A percentile compares a stretch with the other conserved stretches of the same genome.
These are phyloP conservation scores for Mycena floridula DNA, from an alignment of 768 basidiomycete species.

Conservation along the genomic window DNA sequence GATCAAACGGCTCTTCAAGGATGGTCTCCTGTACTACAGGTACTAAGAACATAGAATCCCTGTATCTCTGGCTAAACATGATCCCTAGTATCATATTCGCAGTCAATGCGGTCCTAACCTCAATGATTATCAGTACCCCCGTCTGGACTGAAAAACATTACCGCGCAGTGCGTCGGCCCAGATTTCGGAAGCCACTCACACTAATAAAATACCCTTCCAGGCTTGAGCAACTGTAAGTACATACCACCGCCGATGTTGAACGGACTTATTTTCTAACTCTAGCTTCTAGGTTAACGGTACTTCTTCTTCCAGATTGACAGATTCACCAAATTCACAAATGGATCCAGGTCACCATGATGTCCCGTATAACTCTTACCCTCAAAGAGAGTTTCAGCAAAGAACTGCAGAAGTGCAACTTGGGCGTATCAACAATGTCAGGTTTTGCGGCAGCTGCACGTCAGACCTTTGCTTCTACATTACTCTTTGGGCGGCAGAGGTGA, in stretches of 20 bases:
- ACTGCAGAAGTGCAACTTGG: too few species aligned
- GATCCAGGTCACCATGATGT: not conserved
- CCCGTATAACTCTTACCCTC: conserved; percentile 12
- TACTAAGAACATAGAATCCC: conserved; percentile 3
- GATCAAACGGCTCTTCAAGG: conserved; percentile 18
- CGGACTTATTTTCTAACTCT: not conserved
- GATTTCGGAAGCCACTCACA: not conserved
- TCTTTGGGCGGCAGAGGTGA: too few species aligned
- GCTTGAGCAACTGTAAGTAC: conserved; percentile 15
- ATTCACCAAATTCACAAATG: not conserved
- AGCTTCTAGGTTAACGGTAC: not conserved
- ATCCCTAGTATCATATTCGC: conserved; percentile 18
- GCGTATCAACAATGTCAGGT: too few species aligned
- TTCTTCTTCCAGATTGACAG: not conserved
- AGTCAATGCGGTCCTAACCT: conserved; percentile 20
- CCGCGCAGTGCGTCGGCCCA: conserved; percentile 19
- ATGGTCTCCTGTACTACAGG: conserved; percentile 23
- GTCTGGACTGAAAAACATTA: conserved; percentile 20
- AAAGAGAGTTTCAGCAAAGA: too few species aligned
- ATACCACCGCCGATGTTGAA: not conserved
- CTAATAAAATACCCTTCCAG: conserved; percentile 2
- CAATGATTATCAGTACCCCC: conserved; percentile 23
- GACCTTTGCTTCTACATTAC: too few species aligned
- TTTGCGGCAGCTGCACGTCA: too few species aligned
- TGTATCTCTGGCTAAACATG: not conserved